Evolutionary conservation across 2,329 filamentous ascomycete genomes (phyloP).

Genomic region (Fusarium floridanum): DNA sequence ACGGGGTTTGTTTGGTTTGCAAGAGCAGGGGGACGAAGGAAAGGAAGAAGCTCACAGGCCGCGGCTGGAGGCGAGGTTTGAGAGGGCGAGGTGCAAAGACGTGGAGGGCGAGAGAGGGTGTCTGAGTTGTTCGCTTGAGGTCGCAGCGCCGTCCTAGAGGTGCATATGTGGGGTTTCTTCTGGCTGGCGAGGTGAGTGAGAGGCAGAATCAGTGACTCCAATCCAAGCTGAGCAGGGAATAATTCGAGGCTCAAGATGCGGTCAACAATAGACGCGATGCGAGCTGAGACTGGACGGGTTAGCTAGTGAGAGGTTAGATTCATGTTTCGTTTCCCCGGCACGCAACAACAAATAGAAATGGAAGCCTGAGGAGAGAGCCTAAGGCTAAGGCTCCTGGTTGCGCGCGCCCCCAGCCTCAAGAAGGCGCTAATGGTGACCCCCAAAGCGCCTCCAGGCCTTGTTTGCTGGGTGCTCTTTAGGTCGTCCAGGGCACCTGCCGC

Average conservation of each 20-base stretch:
- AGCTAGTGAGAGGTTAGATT: slow-evolving; percentile 16
- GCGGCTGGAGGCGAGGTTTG: slow-evolving; percentile 20
- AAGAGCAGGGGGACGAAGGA: slow-evolving; percentile 21
- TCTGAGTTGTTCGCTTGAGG: slow-evolving; percentile 50
- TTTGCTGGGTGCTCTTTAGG: slow-evolving; percentile 6
- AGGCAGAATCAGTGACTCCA: slow-evolving; percentile 14
- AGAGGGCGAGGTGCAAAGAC: slow-evolving; percentile 29
- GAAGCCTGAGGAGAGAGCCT: slow-evolving; percentile 27
- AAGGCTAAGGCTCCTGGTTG: slow-evolving; percentile 3
- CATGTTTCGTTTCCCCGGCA: slow-evolving; percentile 28
- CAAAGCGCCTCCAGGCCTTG: background rate
- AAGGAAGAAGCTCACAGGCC: slow-evolving; percentile 16
- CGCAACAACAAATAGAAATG: slow-evolving; percentile 20
- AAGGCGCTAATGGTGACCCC: background rate
- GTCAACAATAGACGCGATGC: slow-evolving; percentile 18
- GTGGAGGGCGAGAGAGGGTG: slow-evolving; percentile 43
- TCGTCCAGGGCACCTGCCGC: background rate
- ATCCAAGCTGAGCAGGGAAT: slow-evolving; percentile 16
- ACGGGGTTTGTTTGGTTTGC: slow-evolving; percentile 21
- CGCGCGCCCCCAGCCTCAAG: slow-evolving; percentile 1
- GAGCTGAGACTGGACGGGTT: slow-evolving; percentile 15
- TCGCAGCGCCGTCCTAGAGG: slow-evolving; percentile 42
- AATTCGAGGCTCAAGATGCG: slow-evolving; percentile 35
- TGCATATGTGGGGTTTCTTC: slow-evolving; percentile 56
- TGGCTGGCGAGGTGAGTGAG: slow-evolving; percentile 43